Evolutionary conservation across 2,329 filamentous ascomycete species (phyloP), one percentile per base, ranked within the genome.

Genomic region (Penicillium sp.): DNA sequence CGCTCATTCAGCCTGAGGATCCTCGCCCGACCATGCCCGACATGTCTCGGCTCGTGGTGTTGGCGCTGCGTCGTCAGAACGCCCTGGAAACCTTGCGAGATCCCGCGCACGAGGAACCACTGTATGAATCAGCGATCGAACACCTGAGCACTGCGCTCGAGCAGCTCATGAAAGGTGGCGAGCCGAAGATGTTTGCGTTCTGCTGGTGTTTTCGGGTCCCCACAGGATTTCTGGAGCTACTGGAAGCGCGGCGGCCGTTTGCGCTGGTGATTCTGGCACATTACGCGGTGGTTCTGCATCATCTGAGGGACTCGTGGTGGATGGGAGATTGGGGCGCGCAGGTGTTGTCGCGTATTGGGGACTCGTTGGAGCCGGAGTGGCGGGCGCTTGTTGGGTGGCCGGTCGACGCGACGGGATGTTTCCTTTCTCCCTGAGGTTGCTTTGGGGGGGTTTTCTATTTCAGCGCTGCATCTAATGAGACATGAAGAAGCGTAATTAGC

Each of bases 271-370:
- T 79, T 14, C 65, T 78, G 4, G 75, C 75, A 2, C 72, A 79
- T 55, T 79, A 74, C 55, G 72, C 72, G 0, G 72, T 79, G 8
- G 53, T 77, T 3, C 75, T 89, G 44, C 86, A 86, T 64, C 79
- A 80, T 32, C 76, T 88, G 57, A 82, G 87, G 56, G 70, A 77
- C 14, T 75, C 85, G 14, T 90, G 88, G 88, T 90, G 88, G 87
- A 74, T 89, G 27, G 79, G 84, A 18, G 85, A 87, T 38, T 86
- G 88, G 63, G 82, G 86, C 7, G 80, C 81, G 14, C 81, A 84
- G 51, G 84, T 90, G 62, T 83, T 90, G 14, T 81, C 84, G 66
- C 85, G 86, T 18, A 79, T 88, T 22, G 65, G 65, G 13, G 57
- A 63, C 36, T 43, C 48, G 21, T 45, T 73, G n/a, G 64, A 63